These are phyloP conservation scores for Fusarium citri DNA, from an alignment of 2,329 filamentous ascomycete species.

Conservation along the genomic window DNA sequence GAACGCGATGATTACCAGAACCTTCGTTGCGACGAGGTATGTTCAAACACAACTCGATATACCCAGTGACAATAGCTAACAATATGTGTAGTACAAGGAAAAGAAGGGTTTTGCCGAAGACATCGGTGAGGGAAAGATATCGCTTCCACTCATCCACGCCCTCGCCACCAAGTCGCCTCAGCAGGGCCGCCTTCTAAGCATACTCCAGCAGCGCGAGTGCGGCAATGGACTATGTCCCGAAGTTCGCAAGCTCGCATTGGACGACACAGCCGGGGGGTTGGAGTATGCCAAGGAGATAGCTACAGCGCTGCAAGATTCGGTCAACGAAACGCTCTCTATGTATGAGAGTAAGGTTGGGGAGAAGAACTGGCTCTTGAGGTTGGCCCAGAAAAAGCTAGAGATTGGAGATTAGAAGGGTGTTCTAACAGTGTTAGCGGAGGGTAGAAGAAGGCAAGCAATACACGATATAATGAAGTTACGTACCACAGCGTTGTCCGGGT, in stretches of 20 bases:
- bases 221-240: neutral
- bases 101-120: neutral
- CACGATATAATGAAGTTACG: too few relatives aligned
- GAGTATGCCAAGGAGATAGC: neutral
- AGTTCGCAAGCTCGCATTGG: neutral
- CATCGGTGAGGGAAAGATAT: neutral
- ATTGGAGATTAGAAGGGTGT: neutral
- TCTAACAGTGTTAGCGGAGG: rapidly evolving
- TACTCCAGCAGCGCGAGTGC: neutral
- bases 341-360: neutral
- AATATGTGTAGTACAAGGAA: neutral
- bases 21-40: neutral
- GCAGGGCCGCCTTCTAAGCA: neutral
- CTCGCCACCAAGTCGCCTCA: neutral
- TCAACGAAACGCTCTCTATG: neutral
- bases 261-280: neutral
- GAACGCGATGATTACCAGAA: neutral
- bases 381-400: neutral
- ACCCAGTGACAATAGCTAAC: neutral
- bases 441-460: too few relatives aligned
- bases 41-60: neutral
- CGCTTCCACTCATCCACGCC: neutral
- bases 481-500: too few relatives aligned
- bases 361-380: neutral
- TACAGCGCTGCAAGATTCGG: neutral